Evolutionary conservation across 192 early-diverging fungal genomes (phyloP).

Genomic region (Gryganskiella cystojenkinii): DNA sequence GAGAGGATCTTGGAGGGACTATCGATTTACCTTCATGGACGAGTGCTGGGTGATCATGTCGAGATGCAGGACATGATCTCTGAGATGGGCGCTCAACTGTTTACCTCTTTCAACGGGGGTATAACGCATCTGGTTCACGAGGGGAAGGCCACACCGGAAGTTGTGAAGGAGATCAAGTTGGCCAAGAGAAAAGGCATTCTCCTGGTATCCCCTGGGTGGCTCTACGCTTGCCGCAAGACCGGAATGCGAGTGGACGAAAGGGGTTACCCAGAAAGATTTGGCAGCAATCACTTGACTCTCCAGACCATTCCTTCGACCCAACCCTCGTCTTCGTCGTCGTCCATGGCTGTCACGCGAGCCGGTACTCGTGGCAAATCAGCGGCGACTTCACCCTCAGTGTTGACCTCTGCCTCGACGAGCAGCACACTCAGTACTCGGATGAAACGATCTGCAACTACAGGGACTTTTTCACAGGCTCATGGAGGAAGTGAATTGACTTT

Average conservation of each 20-base stretch:
- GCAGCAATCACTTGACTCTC: slow-evolving; percentile 12
- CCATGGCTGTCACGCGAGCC: no score
- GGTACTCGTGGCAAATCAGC: not conserved
- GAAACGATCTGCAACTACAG: slow-evolving; percentile 6
- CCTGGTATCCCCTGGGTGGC: slow-evolving; percentile 25
- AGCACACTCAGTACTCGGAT: not conserved
- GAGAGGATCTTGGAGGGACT: slow-evolving; percentile 18
- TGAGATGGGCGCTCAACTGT: slow-evolving; percentile 19
- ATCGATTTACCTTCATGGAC: slow-evolving; percentile 17
- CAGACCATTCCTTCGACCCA: not conserved
- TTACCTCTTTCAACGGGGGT: slow-evolving; percentile 5
- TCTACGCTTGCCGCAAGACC: slow-evolving; percentile 24
- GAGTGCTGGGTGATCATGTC: slow-evolving; percentile 14
- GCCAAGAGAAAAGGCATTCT: slow-evolving; percentile 10
- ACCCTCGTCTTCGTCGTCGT: no score
- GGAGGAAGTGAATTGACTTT: no score
- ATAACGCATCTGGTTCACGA: slow-evolving; percentile 33
- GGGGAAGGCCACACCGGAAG: slow-evolving; percentile 17
- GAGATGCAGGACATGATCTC: slow-evolving; percentile 28
- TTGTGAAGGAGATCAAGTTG: slow-evolving; percentile 11
- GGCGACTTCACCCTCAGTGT: not conserved
- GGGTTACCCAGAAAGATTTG: slow-evolving; percentile 31
- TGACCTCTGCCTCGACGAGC: slow-evolving; percentile 1
- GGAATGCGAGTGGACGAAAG: slow-evolving; percentile 23
- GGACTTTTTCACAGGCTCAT: not conserved